Evolutionary conservation across 2,329 filamentous ascomycete genomes (phyloP), one percentile per base, ranked within the genome.

Genomic region (Aspergillus calidoustus): DNA sequence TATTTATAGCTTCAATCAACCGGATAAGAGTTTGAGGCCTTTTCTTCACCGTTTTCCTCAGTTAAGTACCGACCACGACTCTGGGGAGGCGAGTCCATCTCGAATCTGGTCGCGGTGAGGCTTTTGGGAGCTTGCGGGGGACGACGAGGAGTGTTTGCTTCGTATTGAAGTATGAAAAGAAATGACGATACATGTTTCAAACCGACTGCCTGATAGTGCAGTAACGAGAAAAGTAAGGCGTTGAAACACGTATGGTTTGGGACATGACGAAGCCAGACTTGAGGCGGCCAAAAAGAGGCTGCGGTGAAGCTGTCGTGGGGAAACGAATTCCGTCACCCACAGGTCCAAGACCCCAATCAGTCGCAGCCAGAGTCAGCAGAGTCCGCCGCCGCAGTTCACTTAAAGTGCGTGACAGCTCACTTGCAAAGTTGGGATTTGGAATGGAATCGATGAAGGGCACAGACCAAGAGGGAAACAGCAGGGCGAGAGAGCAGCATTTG

Each of bases 251-350:
- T 69, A 64, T 59, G 41, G 59, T 65, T 62, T 31, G 22, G 17
- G 38, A 64, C 56, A 31, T 9, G 30, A 64, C 60, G 19, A 11
- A 48, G 58, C 61, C 38, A 49, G 51, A 56, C 59, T 30, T 55
- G 41, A 58, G 52, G 22, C 17, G 56, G 60, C 73, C 73, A 58
- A 72, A 75, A 74, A 69, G 68, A 74, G 74, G 54, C 67, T 75
- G 71, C 74, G 74, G 74, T 76, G 74, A 76, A 69, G 60, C 28
- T 53, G 58, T 64, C 64, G 63, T 64, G 64, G 66, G 57, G 59
- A 61, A 66, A 19, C 23, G 51, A 61, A 59, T 55, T 60, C 57
- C 54, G 54, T 51, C 59, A 54, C 59, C 62, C 58, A 60, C 60
- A 60, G 53, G 31, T 30, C 47, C 49, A 49, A 25, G 34, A 53